Base-by-base conservation (phyloP, 495 filamentous ascomycete genomes). In the Aspergillus kassunensis region DNA sequence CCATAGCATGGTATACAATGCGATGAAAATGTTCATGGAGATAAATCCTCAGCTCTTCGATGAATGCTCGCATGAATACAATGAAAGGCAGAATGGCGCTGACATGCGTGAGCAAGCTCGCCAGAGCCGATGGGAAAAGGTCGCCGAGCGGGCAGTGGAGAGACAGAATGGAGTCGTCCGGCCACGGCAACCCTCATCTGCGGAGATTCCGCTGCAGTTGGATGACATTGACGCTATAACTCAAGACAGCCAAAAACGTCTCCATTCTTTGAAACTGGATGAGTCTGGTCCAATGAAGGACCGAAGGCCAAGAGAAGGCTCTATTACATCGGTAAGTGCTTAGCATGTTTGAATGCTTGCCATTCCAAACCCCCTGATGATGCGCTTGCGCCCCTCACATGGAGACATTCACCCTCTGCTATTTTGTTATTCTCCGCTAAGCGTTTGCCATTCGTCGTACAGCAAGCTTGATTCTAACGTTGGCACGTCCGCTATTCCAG, bases 11-110 rank as follows among this genome's bases (percentile, higher is more conserved):
- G 93, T 99, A 15, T 99, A 97, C 66, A 99, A 97, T 63, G 93
- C 93, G 41, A 99, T 99, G 93, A 99, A 99, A 65, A 84, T 99
- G 37, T 99, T 99, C 71, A 99, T 99, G 93, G 93, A 99, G 69
- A 97, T 99, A 61, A 97, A 99, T 60, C 93, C 93, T 13, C 90
- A 95, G 62, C 85, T 99, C 20, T 99, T 99, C 64, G 93, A 99
- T 57, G 93, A 97, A 61, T 99, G 93, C 72, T 96, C 92, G 6
- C 90, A 95, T 60, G 90, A 96, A 53, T 99, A 97, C 65, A 92
- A 90, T n/a, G 93, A 97, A 64, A 84, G 91, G 55, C 92, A 97
- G 69, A 93, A 91, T 67, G 89, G 80, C 55, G 89, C 90, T 12
- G 84, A 89, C 1, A 78, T 91, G 33, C 80, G 90, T 27, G 82